phyloP scores from a whole-genome alignment of 2,329 filamentous ascomycete genomes.

The Pyricularia grisea region DNA sequence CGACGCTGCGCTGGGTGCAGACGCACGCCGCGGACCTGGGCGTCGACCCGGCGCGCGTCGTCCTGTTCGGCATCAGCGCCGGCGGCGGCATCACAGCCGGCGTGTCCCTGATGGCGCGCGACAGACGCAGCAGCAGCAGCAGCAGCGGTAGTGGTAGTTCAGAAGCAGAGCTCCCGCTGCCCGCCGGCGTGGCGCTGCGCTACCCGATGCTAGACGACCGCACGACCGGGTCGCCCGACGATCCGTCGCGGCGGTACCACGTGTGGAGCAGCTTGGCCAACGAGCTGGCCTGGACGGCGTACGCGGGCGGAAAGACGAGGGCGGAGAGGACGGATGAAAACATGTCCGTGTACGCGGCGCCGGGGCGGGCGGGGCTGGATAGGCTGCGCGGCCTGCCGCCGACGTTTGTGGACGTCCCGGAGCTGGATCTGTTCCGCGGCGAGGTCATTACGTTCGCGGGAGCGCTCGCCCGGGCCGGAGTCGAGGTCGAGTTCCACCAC shows the following conservation, averaged over 20 bases:
- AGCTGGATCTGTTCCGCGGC: constrained; percentile 26
- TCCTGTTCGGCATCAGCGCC: constrained; percentile 15
- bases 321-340: constrained; percentile 4
- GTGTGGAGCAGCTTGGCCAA: constrained; percentile 15
- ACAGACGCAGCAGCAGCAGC: constrained; percentile 11
- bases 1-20: constrained; percentile 24
- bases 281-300: constrained; percentile 16
- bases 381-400: constrained; percentile 20
- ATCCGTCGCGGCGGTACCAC: constrained; percentile 8
- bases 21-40: constrained; percentile 10
- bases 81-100: constrained; percentile 17
- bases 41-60: constrained; percentile 17
- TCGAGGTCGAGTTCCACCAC: constrained; percentile 28
- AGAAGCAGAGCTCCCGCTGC: constrained; percentile 12
- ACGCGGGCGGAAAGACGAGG: constrained; percentile 10
- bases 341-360: constrained; percentile 13
- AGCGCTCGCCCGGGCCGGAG: constrained; percentile 19
- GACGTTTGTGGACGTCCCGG: constrained; percentile 28
- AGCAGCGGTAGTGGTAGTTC: too few relatives aligned
- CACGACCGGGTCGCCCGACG: constrained; percentile 9
- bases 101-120: constrained; percentile 29
- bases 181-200: constrained; percentile 23
- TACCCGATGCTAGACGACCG: constrained; percentile 29
- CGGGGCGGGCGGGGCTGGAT: constrained; percentile 10
- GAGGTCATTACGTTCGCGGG: constrained; percentile 22